Percentiles rank a stretch among this genome's conserved stretches.
These are phyloP conservation scores for Guadua angustifolia DNA, from an alignment of 176 grass and related monocot genomes.

Conservation along the genomic window DNA sequence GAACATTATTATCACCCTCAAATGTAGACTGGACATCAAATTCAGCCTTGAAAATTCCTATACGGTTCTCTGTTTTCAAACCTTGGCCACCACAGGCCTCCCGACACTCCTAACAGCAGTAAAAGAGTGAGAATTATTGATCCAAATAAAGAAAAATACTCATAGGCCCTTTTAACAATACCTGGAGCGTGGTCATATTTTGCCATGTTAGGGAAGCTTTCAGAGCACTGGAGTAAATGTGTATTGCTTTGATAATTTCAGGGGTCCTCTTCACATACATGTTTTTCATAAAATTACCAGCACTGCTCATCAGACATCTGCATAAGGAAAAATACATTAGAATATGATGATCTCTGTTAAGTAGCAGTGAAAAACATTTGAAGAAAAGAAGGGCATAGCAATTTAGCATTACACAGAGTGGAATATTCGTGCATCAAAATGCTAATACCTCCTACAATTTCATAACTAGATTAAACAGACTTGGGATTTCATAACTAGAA, in stretches of 20 bases:
- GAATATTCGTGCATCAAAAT: slow-evolving; percentile 21
- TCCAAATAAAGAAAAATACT: slow-evolving; percentile 32
- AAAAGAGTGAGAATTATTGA: slow-evolving; percentile 35
- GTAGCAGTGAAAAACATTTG: slow-evolving; percentile 8
- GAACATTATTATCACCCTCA: slow-evolving; percentile 96
- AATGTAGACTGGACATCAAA: slow-evolving; percentile 98
- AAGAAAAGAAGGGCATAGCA: background rate
- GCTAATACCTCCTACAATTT: background rate
- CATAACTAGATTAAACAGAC: slow-evolving; percentile 16
- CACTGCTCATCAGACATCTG: slow-evolving; percentile 90
- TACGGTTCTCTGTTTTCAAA: slow-evolving; percentile 87
- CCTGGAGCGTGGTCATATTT: slow-evolving; percentile 95
- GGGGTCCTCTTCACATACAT: slow-evolving; percentile 82
- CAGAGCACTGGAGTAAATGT: slow-evolving; percentile 96
- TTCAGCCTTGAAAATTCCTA: slow-evolving; percentile 95
- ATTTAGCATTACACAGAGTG: background rate
- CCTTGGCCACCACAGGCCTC: slow-evolving; percentile 97
- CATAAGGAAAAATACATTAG: slow-evolving; percentile 27
- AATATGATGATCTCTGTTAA: slow-evolving; percentile 29
- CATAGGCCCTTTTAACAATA: slow-evolving; percentile 43
- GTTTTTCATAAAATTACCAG: slow-evolving; percentile 85
- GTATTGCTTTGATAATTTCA: slow-evolving; percentile 79
- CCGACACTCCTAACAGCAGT: slow-evolving; percentile 72
- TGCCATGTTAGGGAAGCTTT: slow-evolving; percentile 93
- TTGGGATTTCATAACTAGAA: slow-evolving; percentile 10